Percentiles rank a stretch among this genome's conserved stretches.
Evolutionary conservation across 2,329 filamentous ascomycete genomes (phyloP).

Genomic region (Paraphaeosphaeria sporulosa): DNA sequence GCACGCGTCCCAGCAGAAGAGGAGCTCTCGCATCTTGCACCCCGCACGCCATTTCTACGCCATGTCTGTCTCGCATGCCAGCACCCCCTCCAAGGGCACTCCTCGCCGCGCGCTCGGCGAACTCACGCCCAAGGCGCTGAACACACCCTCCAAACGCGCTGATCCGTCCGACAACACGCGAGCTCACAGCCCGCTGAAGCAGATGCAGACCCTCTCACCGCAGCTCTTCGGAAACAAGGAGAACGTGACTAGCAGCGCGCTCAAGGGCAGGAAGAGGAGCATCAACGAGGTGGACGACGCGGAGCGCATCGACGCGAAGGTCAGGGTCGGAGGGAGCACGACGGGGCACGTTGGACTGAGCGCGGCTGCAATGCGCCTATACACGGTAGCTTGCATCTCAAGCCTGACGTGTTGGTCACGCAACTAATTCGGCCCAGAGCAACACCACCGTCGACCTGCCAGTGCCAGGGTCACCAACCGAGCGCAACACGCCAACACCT

Average conservation of each 20-base stretch:
- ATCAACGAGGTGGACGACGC: conserved; percentile 47
- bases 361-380: conserved; percentile 32
- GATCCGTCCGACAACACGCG: conserved; percentile 33
- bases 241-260: conserved; percentile 30
- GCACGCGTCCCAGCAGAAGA: conserved; percentile 15
- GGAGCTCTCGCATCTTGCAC: conserved; percentile 14
- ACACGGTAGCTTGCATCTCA: conserved; percentile 32
- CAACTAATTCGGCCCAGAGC: conserved; percentile 33
- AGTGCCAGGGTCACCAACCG: conserved; percentile 43
- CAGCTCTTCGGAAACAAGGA: conserved; percentile 36
- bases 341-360: conserved; percentile 27
- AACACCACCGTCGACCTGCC: conserved; percentile 36
- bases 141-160: conserved; percentile 39
- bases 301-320: conserved; percentile 37
- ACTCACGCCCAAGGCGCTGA: conserved; percentile 43
- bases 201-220: conserved; percentile 35
- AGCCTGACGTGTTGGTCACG: conserved; percentile 24
- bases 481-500: conserved; percentile 41
- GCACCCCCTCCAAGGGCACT: conserved; percentile 39
- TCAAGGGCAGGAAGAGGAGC: conserved; percentile 43
- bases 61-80: conserved; percentile 29
- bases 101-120: conserved; percentile 47
- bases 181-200: conserved; percentile 46
- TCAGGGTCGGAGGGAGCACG: conserved; percentile 20
- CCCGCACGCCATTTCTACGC: conserved; percentile 31